These are phyloP conservation scores for Ophiocordyceps polyrhachis-furcata DNA, from an alignment of 2,329 filamentous ascomycete genomes.

Conservation along the genomic window DNA sequence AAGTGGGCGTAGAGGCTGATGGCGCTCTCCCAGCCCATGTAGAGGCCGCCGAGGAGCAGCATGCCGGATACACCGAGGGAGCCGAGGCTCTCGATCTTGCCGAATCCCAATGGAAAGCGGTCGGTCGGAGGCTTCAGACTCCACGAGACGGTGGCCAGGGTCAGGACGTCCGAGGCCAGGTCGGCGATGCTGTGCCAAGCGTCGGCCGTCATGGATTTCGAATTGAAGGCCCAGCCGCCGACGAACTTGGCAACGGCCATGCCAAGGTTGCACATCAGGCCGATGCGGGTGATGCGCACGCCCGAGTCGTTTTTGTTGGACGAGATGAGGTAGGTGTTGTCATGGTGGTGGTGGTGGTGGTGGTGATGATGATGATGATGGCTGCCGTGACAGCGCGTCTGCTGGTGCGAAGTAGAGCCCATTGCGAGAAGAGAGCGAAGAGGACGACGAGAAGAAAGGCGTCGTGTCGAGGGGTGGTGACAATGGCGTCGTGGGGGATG, in stretches of 20 bases:
- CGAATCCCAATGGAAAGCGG: conserved; percentile 77
- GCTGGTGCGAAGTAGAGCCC: conserved; percentile 13
- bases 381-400: conserved; percentile 13
- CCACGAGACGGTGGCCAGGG: conserved; percentile 84
- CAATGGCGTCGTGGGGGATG: not conserved
- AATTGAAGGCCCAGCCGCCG: conserved; percentile 88
- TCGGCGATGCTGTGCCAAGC: conserved; percentile 93
- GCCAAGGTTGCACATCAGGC: conserved; percentile 61
- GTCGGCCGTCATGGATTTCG: conserved; percentile 80
- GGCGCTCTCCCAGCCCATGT: conserved; percentile 72
- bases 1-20: conserved; percentile 51
- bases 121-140: conserved; percentile 71
- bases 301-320: conserved; percentile 56
- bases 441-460: conserved; percentile 7
- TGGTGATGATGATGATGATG: conserved; percentile 44
- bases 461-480: conserved; percentile 3
- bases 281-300: conserved; percentile 41
- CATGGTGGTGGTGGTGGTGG: conserved; percentile 60
- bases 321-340: conserved; percentile 88
- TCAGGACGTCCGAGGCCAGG: conserved; percentile 85
- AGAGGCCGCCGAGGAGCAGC: conserved; percentile 70
- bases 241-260: conserved; percentile 91
- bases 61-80: conserved; percentile 86
- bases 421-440: conserved; percentile 9
- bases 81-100: conserved; percentile 93